phyloP scores from a whole-genome alignment of 2,329 filamentous ascomycete species.

The Plectosphaerella plurivora region DNA sequence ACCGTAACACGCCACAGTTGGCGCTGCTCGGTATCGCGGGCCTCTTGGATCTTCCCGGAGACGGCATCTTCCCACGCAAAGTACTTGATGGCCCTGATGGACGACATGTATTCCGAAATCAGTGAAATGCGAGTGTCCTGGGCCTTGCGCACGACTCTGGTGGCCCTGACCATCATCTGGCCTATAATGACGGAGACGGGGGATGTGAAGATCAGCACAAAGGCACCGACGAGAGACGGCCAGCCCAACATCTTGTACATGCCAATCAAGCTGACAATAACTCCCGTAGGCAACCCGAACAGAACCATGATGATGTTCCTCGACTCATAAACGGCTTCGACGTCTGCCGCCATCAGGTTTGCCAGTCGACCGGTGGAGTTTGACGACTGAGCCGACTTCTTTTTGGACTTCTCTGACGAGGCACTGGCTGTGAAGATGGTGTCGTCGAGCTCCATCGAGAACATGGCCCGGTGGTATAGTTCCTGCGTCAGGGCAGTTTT shows the following conservation, averaged over 20 bases:
- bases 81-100: constrained; percentile 56
- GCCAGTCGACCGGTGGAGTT: constrained; percentile 46
- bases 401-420: constrained; percentile 14
- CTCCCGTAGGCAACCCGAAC: constrained; percentile 41
- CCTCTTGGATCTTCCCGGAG: constrained; percentile 43
- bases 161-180: constrained; percentile 41
- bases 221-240: constrained; percentile 48
- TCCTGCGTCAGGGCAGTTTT: constrained; percentile 55
- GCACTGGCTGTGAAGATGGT: constrained; percentile 34
- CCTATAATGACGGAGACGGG: constrained; percentile 48
- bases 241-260: constrained; percentile 53
- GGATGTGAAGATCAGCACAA: constrained; percentile 39
- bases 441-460: constrained; percentile 54
- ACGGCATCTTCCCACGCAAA: constrained; percentile 56
- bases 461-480: constrained; percentile 50
- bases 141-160: constrained; percentile 47
- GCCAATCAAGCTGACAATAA: constrained; percentile 41
- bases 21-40: constrained; percentile 46
- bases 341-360: constrained; percentile 55
- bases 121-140: constrained; percentile 54
- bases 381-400: constrained; percentile 22
- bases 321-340: constrained; percentile 48
- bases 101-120: constrained; percentile 53
- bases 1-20: constrained; percentile 50
- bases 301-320: constrained; percentile 45